Evolutionary conservation across 2,329 filamentous ascomycete genomes (phyloP).

Genomic region (Aspergillus pseudonomiae): DNA sequence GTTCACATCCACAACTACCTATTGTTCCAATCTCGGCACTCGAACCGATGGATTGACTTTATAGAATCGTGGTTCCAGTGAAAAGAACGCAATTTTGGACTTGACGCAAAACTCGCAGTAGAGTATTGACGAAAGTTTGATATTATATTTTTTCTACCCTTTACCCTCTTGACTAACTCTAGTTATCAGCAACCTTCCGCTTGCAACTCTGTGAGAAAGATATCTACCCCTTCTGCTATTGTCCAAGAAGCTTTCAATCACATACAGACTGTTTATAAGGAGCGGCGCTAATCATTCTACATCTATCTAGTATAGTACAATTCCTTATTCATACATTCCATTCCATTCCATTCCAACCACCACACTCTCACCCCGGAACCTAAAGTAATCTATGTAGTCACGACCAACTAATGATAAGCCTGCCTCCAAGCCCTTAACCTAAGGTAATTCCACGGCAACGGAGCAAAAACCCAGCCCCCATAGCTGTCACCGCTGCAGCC

Average conservation of each 20-base stretch:
- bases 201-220: not conserved
- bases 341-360: too few species aligned
- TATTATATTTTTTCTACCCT: not conserved
- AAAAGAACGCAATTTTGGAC: not conserved
- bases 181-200: not conserved
- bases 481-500: slow-evolving; percentile 48
- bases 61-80: not conserved
- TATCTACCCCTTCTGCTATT: not conserved
- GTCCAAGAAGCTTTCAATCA: not conserved
- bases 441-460: slow-evolving; percentile 58
- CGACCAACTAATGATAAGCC: slow-evolving; percentile 20
- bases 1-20: not conserved
- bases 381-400: slow-evolving; percentile 3
- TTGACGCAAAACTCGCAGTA: not conserved
- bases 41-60: not conserved
- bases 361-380: not conserved
- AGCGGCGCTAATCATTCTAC: not conserved
- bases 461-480: slow-evolving; percentile 43
- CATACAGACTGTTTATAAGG: not conserved
- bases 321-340: not conserved
- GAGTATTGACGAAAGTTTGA: not conserved
- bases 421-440: slow-evolving; percentile 54
- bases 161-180: not conserved
- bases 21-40: not conserved
- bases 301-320: not conserved